phyloP scores from a whole-genome alignment of 2,329 filamentous ascomycete species.

The Diaporthe citrichinensis region DNA sequence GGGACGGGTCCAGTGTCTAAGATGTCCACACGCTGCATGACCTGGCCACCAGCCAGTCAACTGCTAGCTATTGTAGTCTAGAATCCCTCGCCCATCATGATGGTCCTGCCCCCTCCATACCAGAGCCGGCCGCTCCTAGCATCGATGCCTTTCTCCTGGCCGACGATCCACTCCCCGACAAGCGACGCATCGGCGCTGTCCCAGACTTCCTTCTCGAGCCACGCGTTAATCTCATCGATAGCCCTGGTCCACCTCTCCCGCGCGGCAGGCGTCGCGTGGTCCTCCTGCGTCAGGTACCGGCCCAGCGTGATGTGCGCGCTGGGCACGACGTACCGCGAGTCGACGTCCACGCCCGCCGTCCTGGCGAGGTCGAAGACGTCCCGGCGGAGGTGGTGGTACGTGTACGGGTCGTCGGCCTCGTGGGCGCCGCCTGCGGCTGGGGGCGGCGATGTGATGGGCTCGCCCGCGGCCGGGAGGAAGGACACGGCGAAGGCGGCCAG shows the following conservation, averaged over 20 bases:
- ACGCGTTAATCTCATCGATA: constrained; percentile 83
- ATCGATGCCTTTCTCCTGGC: constrained; percentile 85
- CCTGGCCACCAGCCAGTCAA: not conserved
- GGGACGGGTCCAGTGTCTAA: constrained; percentile 1
- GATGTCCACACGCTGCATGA: not conserved
- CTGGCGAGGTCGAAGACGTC: constrained; percentile 78
- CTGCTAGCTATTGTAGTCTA: constrained; percentile 47
- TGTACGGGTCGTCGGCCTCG: constrained; percentile 74
- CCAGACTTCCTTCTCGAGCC: constrained; percentile 82
- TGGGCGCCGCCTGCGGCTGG: constrained; percentile 48
- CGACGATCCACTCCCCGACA: constrained; percentile 86
- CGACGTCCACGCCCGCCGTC: constrained; percentile 76
- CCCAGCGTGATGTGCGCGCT: constrained; percentile 92
- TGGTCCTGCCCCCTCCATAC: constrained; percentile 86
- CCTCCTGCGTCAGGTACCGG: constrained; percentile 79
- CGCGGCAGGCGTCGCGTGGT: constrained; percentile 71
- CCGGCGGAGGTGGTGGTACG: constrained; percentile 90
- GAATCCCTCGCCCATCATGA: constrained; percentile 75
- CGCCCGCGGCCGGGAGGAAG: constrained; percentile 84
- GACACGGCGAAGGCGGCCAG: constrained; percentile 87
- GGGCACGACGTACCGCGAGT: constrained; percentile 87
- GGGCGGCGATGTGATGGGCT: constrained; percentile 60
- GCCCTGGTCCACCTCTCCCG: constrained; percentile 75
- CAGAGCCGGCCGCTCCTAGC: constrained; percentile 82
- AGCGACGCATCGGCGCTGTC: constrained; percentile 60